Evolutionary conservation across 345 rosid genomes (phyloP).

Genomic region (Bruguiera gymnorhiza): DNA sequence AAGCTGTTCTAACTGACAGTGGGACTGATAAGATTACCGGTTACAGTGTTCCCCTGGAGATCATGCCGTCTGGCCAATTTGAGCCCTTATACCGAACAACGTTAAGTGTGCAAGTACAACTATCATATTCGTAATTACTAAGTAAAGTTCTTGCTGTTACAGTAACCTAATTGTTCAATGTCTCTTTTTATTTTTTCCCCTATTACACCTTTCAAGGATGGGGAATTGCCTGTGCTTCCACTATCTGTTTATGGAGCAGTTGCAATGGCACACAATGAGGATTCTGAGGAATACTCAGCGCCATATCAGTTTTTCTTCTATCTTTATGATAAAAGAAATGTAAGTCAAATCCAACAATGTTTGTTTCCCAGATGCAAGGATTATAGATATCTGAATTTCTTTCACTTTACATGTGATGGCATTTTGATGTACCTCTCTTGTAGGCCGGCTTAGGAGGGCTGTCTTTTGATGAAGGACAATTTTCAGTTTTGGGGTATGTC

Average conservation of each 20-base stretch:
- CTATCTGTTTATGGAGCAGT: constrained; percentile 82
- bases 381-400: background rate
- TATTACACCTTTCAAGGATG: constrained; percentile 50
- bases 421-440: constrained; percentile 2
- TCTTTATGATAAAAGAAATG: constrained; percentile 85
- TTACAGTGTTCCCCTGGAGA: constrained; percentile 73
- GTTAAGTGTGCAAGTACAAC: constrained; percentile 63
- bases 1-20: constrained; percentile 65
- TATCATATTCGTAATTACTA: background rate
- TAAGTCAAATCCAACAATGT: constrained; percentile 26
- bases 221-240: constrained; percentile 87
- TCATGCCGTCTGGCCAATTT: constrained; percentile 88
- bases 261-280: constrained; percentile 88
- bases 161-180: background rate
- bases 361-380: background rate
- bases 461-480: constrained; percentile 92
- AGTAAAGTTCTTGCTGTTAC: background rate
- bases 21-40: constrained; percentile 47
- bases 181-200: constrained; percentile 1
- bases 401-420: background rate
- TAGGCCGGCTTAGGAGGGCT: constrained; percentile 93
- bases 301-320: constrained; percentile 91
- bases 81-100: constrained; percentile 87
- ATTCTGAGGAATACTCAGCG: constrained; percentile 82
- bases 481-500: constrained; percentile 82